Evolutionary conservation across 1,139 yeast genomes (phyloP), one percentile per base, ranked within the genome.

Genomic region (Magnusiomyces sp.): DNA sequence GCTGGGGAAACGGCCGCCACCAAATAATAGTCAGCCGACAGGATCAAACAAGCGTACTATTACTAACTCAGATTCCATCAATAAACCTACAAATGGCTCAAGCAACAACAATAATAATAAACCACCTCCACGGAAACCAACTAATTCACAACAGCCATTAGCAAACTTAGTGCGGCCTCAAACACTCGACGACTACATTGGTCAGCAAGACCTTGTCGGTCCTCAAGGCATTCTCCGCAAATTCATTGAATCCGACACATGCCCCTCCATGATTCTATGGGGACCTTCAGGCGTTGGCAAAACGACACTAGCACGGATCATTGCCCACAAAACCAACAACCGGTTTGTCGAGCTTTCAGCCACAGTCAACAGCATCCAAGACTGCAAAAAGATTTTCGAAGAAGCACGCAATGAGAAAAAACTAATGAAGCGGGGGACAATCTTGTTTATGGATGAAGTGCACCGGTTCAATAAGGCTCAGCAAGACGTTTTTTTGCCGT

Each of bases 281-380:
- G 99, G 99, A 0, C 86, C 86, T 1, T 95, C 97, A 0, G 97
- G 97, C 0, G 53, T 51, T 1, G 99, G 99, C 0, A 92, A 92
- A 63, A 92, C 99, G 0, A 81, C 97, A 0, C 62, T 80, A 44
- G 83, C 83, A 0, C 59, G 80, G 38, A 61, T 74, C 34, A 56
- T 72, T 14, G 57, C 36, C 23, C 32, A 33, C 5, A 5, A 34
- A 16, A 72, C 83, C 1, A 73, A 76, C 47, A 73, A 77, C 45
- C 69, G 80, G 53, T 85, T 90, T 64, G 76, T 88, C 2, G 97
- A 92, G 64, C 71, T 92, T 38, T 86, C 95, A 40, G 98, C 97
- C 0, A 86, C 95, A 0, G 77, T 82, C 34, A 80, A 86, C 49
- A 85, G 84, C 29, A 76, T 88, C 1, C 71, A 75, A 34, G 90